These are phyloP conservation scores for Annona squamosa DNA, from an alignment of 164 flowering plant species.

Conservation along the genomic window DNA sequence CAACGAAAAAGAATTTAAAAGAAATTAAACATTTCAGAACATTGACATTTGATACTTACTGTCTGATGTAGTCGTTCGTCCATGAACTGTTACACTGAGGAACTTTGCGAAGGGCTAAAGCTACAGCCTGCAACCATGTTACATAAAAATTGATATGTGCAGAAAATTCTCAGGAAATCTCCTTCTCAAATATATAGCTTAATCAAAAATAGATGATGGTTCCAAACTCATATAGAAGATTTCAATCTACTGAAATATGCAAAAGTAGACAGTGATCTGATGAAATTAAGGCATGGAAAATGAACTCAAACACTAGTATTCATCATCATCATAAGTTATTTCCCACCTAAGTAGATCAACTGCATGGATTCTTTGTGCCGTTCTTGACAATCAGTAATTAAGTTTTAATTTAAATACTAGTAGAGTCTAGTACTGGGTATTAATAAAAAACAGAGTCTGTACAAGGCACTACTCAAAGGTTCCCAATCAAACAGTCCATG, in stretches of 20 bases:
- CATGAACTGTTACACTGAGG: constrained; percentile 96
- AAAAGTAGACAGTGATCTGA: no score
- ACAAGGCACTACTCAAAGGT: no score
- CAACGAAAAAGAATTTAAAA: neutral
- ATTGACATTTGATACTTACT: constrained; percentile 41
- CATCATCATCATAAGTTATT: no score
- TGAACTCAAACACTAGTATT: no score
- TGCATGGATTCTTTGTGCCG: no score
- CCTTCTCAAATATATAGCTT: neutral
- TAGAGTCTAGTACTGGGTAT: no score
- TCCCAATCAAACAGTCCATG: no score
- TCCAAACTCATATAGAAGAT: neutral
- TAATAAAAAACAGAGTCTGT: no score
- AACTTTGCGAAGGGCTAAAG: constrained; percentile 89
- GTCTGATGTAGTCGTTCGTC: constrained; percentile 89
- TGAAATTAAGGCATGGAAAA: no score
- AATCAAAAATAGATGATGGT: neutral
- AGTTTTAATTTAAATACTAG: no score
- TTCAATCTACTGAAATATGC: neutral
- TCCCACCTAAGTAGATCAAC: no score
- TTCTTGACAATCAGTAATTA: no score
- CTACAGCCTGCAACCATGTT: constrained; percentile 61
- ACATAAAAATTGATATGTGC: constrained; percentile 1
- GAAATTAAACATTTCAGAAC: neutral
- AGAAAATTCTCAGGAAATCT: neutral